Percentiles rank a stretch among this genome's conserved stretches.
These are phyloP conservation scores for Myxozyma mucilagina DNA, from an alignment of 805 yeast species.

Conservation along the genomic window DNA sequence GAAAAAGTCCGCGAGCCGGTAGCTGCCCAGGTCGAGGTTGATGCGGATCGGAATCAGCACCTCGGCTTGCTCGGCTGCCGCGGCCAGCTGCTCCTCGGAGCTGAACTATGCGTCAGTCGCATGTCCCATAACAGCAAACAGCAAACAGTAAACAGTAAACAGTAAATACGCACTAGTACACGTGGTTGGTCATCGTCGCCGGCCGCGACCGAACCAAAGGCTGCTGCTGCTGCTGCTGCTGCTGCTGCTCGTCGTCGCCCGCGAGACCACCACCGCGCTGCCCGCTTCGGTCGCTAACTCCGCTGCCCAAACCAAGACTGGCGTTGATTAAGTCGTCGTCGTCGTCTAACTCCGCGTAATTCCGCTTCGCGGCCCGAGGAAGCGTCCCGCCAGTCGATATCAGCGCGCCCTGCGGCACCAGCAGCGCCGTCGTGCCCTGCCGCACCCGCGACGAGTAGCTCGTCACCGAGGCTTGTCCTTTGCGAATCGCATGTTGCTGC, in stretches of 20 bases:
- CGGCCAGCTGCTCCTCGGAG: conserved; percentile 42
- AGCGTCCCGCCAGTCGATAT: conserved; percentile 27
- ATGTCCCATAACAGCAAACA: not conserved
- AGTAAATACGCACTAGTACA: conserved; percentile 10
- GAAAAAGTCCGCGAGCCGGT: conserved; percentile 60
- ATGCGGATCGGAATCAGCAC: conserved; percentile 66
- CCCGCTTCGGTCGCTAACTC: not conserved
- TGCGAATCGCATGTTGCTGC: conserved; percentile 12
- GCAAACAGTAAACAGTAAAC: not conserved
- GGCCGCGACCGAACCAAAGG: conserved; percentile 14
- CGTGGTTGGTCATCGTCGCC: conserved; percentile 27
- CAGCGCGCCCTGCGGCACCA: conserved; percentile 30
- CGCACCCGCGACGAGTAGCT: conserved; percentile 29
- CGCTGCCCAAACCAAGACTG: not conserved
- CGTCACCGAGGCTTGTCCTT: conserved; percentile 30
- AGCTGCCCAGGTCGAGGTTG: conserved; percentile 57
- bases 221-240: no score
- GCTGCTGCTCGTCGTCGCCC: conserved; percentile 14
- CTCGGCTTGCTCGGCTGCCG: conserved; percentile 46
- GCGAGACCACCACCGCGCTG: not conserved
- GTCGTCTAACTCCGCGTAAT: conserved; percentile 28
- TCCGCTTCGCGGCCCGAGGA: conserved; percentile 26
- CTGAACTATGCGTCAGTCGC: not conserved
- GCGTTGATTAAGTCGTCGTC: conserved; percentile 21
- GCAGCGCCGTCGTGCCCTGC: conserved; percentile 26